Percentiles rank a stretch among this genome's conserved stretches.
Conservation (phyloP, 345 rosid species). For the Barbarea vulgaris region DNA sequence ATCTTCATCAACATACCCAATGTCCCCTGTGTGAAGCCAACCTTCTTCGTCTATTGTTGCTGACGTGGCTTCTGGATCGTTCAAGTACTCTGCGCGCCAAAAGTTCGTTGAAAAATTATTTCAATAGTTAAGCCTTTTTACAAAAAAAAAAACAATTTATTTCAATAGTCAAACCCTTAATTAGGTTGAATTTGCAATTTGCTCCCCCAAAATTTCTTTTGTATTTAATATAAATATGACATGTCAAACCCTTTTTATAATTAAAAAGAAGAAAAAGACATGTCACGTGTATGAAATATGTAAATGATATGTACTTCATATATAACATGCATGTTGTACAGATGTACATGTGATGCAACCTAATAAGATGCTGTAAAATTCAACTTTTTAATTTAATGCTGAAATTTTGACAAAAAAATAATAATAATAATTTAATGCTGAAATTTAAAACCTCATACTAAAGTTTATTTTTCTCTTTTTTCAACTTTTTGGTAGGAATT, state of each 20-base stretch:
- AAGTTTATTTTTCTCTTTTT: background rate
- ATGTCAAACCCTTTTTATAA: background rate
- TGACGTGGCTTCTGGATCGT: conserved; percentile 67
- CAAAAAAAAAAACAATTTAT: too few species aligned
- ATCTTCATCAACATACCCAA: conserved; percentile 84
- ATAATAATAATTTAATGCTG: background rate
- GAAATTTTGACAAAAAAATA: too few species aligned
- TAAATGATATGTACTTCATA: background rate
- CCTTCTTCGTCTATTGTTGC: conserved; percentile 75
- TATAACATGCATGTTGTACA: conserved; percentile 12
- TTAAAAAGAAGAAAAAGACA: background rate
- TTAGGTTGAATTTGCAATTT: background rate
- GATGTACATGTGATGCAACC: conserved; percentile 17
- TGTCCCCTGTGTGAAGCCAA: conserved; percentile 94
- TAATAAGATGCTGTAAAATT: background rate
- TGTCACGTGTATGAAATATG: conserved; percentile 11
- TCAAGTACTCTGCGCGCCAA: conserved; percentile 60
- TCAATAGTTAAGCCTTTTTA: too few species aligned
- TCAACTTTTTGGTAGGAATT: background rate
- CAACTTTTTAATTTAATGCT: background rate
- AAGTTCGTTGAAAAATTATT: background rate
- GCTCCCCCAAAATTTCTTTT: background rate
- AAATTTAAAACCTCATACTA: background rate
- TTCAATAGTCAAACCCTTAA: background rate
- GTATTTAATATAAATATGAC: background rate